Percentiles rank a stretch among this genome's conserved stretches.
Conservation (phyloP, 106 monocot species). For the Acorus calamus region DNA sequence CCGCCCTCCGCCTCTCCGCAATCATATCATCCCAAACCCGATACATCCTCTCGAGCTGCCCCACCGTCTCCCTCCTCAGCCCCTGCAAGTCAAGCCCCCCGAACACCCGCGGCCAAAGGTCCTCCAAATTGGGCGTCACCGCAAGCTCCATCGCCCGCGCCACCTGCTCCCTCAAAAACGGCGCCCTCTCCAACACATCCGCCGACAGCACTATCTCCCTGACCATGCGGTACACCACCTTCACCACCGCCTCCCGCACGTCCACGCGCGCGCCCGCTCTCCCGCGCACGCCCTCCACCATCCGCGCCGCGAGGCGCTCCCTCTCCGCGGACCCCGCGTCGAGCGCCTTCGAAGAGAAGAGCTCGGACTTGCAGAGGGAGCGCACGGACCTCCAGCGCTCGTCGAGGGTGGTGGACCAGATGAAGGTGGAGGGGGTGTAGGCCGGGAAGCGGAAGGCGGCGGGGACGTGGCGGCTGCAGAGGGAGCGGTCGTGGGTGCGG, state of each 20-base stretch:
- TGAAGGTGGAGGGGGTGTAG: conserved; percentile 5
- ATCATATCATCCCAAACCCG: conserved; percentile 4
- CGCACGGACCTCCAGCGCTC: conserved; percentile 11
- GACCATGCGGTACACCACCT: conserved; percentile 6
- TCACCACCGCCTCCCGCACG: conserved; percentile 9
- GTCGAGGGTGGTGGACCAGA: conserved; percentile 8
- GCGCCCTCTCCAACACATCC: conserved; percentile 3
- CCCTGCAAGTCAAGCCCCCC: conserved; percentile 7
- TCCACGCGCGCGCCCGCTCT: conserved; percentile 3
- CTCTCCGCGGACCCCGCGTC: neutral
- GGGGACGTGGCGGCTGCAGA: too few species aligned
- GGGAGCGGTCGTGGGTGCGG: too few species aligned
- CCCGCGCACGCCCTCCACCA: conserved; percentile 1
- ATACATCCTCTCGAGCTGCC: neutral
- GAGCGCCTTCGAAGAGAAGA: conserved; percentile 4
- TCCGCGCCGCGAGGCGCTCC: conserved; percentile 5
- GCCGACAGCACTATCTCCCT: conserved; percentile 1
- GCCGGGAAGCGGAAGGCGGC: neutral
- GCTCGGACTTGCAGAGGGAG: neutral
- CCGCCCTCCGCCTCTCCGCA: neutral
- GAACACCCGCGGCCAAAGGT: conserved; percentile 4
- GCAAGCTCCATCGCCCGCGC: conserved; percentile 3
- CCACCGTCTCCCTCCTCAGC: neutral
- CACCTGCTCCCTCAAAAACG: neutral
- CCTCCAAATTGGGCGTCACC: conserved; percentile 1